Evolutionary conservation across 257 asterid genomes (phyloP).

Genomic region (Orobanche coerulescens): DNA sequence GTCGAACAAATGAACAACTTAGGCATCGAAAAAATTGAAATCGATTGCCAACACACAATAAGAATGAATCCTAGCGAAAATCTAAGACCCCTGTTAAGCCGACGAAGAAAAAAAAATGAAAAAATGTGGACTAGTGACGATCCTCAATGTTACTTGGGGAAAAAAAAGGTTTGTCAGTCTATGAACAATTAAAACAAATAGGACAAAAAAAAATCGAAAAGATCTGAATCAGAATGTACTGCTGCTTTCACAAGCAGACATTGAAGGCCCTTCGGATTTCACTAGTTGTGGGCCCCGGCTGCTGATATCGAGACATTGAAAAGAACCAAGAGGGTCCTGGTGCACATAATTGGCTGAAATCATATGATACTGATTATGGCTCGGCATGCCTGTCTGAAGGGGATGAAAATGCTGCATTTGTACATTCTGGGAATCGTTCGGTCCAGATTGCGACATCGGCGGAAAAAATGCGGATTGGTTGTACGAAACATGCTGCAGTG

Average conservation of each 20-base stretch:
- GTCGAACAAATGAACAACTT: slow-evolving; percentile 19
- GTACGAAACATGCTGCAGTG: slow-evolving; percentile 58
- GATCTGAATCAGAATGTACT: slow-evolving; percentile 35
- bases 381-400: neutral
- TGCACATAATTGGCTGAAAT: slow-evolving; percentile 28
- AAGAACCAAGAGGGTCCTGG: slow-evolving; percentile 48
- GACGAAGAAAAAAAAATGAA: slow-evolving; percentile 26
- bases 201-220: neutral
- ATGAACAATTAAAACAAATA: slow-evolving; percentile 40
- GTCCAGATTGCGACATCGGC: slow-evolving; percentile 23
- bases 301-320: slow-evolving; percentile 61
- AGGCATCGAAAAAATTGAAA: slow-evolving; percentile 2
- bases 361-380: slow-evolving; percentile 20
- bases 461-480: slow-evolving; percentile 42
- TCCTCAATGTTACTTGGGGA: slow-evolving; percentile 34
- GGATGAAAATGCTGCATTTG: slow-evolving; percentile 48
- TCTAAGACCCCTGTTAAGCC: slow-evolving; percentile 22
- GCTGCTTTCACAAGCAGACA: slow-evolving; percentile 66
- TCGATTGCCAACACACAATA: slow-evolving; percentile 8
- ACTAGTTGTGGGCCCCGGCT: slow-evolving; percentile 33
- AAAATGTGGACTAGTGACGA: slow-evolving; percentile 30
- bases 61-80: slow-evolving; percentile 7
- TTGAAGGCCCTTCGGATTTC: slow-evolving; percentile 63
- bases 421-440: slow-evolving; percentile 26
- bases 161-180: slow-evolving; percentile 40